These are phyloP conservation scores for Boechera stricta DNA, from an alignment of 345 rosid genomes.

Conservation along the genomic window DNA sequence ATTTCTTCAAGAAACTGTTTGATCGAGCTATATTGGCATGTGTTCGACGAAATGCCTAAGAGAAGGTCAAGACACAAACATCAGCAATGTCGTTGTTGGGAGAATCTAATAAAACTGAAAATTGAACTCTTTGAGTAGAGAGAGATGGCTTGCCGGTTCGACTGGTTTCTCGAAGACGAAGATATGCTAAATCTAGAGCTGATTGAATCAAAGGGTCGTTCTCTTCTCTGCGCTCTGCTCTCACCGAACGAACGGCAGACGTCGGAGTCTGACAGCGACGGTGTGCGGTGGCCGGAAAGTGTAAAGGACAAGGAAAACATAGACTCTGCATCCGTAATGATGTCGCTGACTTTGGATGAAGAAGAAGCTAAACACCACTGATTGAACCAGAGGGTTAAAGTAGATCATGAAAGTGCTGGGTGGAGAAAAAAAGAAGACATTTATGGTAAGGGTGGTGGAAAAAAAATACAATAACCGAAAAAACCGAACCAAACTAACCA, in stretches of 20 bases:
- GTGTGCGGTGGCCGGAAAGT: background rate
- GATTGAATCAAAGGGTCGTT: slow-evolving; percentile 64
- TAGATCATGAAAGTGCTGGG: too few species aligned
- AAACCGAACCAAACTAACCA: too few species aligned
- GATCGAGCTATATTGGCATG: slow-evolving; percentile 4
- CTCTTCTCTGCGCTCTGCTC: slow-evolving; percentile 56
- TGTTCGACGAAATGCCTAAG: slow-evolving; percentile 36
- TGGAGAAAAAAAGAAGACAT: too few species aligned
- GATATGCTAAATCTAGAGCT: slow-evolving; percentile 67
- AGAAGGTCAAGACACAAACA: slow-evolving; percentile 2
- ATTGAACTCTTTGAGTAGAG: slow-evolving; percentile 4
- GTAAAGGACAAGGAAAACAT: slow-evolving; percentile 30
- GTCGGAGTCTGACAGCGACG: too few species aligned
- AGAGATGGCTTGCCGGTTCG: slow-evolving; percentile 53
- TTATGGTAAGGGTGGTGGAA: too few species aligned
- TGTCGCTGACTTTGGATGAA: slow-evolving; percentile 23
- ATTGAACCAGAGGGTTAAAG: too few species aligned
- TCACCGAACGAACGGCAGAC: background rate
- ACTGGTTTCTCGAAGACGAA: slow-evolving; percentile 83
- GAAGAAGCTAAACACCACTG: slow-evolving; percentile 18
- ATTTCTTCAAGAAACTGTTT: background rate
- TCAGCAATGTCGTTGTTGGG: background rate
- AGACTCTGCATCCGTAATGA: slow-evolving; percentile 39
- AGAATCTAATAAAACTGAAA: too few species aligned
- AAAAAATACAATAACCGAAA: too few species aligned